A percentile compares a stretch with the other conserved stretches of the same genome.
Evolutionary conservation across 2,329 filamentous ascomycete genomes (phyloP).

Genomic region (Coniella vitis): DNA sequence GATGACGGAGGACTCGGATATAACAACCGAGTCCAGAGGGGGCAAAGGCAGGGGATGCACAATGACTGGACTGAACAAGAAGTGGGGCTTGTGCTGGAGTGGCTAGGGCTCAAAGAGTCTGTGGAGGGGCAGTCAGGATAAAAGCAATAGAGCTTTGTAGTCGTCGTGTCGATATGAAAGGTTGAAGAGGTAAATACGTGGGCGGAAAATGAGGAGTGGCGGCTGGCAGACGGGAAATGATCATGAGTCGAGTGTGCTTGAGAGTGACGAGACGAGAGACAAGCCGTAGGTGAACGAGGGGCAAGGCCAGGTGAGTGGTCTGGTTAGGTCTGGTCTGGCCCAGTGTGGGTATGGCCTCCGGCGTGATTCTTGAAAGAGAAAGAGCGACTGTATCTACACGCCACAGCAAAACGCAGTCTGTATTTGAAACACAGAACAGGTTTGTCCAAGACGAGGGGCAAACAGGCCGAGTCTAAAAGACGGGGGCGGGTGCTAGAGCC

Average conservation of each 20-base stretch:
- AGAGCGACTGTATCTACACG: slow-evolving; percentile 7
- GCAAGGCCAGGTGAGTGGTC: neutral
- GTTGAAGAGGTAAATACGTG: too few species aligned
- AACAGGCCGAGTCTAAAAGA: neutral
- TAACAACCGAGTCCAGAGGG: slow-evolving; percentile 12
- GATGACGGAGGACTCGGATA: slow-evolving; percentile 29
- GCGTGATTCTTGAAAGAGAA: neutral
- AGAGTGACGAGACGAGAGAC: too few species aligned
- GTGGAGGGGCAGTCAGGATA: neutral
- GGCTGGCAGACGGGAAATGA: too few species aligned
- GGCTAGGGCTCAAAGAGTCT: neutral
- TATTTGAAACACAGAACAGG: neutral
- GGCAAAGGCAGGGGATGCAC: neutral
- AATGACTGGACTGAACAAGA: neutral
- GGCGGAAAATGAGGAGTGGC: too few species aligned
- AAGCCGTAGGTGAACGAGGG: neutral
- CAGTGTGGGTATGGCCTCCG: neutral
- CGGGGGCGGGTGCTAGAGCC: neutral
- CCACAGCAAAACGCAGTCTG: slow-evolving; percentile 1
- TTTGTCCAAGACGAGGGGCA: neutral
- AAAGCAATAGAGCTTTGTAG: too few species aligned
- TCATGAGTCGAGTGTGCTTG: too few species aligned
- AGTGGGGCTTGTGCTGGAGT: neutral
- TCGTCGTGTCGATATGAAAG: too few species aligned
- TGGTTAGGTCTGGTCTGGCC: slow-evolving; percentile 1